phyloP scores from a whole-genome alignment of 2,329 filamentous ascomycete species.

The Talaromyces pinophilus region DNA sequence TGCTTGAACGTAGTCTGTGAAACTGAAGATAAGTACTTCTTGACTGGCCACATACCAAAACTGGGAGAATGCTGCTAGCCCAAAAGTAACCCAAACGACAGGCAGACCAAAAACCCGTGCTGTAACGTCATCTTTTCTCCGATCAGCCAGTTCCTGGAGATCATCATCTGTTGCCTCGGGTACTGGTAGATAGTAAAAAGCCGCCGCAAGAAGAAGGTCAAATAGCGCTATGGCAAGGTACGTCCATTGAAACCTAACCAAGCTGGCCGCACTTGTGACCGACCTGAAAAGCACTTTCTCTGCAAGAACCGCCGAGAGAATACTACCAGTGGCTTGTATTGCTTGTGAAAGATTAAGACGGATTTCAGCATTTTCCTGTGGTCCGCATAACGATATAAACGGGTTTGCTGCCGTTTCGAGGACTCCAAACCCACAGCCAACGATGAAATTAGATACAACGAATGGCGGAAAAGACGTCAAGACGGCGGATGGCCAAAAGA shows the following conservation, averaged over 20 bases:
- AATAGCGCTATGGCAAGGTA: slow-evolving; percentile 65
- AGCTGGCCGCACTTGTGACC: slow-evolving; percentile 50
- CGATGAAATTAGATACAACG: slow-evolving; percentile 63
- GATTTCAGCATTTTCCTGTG: slow-evolving; percentile 60
- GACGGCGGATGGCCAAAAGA: slow-evolving; percentile 67
- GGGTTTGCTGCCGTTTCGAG: slow-evolving; percentile 63
- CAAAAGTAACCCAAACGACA: slow-evolving; percentile 59
- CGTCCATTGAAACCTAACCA: slow-evolving; percentile 65
- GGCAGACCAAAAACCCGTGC: slow-evolving; percentile 49
- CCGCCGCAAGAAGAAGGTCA: slow-evolving; percentile 59
- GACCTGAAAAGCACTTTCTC: slow-evolving; percentile 59
- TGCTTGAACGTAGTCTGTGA: slow-evolving; percentile 46
- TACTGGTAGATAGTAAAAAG: slow-evolving; percentile 63
- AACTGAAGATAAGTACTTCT: slow-evolving; percentile 56
- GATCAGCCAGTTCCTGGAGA: slow-evolving; percentile 57
- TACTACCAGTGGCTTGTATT: slow-evolving; percentile 62
- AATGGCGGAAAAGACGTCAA: slow-evolving; percentile 63
- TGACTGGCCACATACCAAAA: slow-evolving; percentile 65
- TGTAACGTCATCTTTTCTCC: slow-evolving; percentile 53
- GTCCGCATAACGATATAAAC: slow-evolving; percentile 64
- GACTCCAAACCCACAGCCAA: slow-evolving; percentile 61
- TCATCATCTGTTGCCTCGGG: slow-evolving; percentile 64
- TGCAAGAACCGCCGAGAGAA: slow-evolving; percentile 61
- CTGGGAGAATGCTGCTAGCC: slow-evolving; percentile 55
- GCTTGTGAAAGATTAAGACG: slow-evolving; percentile 63